phyloP scores from a whole-genome alignment of 2,329 filamentous ascomycete genomes.

The Ascochyta fabae region DNA sequence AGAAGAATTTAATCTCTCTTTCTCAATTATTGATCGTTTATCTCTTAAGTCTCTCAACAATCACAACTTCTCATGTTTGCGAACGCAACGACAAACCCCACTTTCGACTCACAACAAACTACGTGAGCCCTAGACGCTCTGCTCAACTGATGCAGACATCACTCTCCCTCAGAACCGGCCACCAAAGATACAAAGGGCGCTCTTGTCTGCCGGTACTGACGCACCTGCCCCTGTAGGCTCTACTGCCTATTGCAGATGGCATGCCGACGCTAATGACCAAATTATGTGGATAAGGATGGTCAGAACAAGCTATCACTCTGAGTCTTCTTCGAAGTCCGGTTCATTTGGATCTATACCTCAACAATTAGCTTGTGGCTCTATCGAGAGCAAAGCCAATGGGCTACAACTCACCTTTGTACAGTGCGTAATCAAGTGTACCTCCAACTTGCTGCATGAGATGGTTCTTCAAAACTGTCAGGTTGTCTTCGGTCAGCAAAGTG shows the following conservation, averaged over 20 bases:
- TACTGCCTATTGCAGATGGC: background rate
- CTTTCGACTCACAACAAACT: background rate
- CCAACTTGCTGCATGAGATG: conserved; percentile 49
- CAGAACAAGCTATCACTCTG: conserved; percentile 43
- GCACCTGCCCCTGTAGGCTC: background rate
- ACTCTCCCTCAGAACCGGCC: no score
- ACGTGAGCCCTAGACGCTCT: background rate
- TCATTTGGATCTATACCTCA: conserved; percentile 51
- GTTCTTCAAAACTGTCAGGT: conserved; percentile 48
- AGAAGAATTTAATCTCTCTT: no score
- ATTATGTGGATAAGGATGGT: no score
- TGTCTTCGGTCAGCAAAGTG: conserved; percentile 48
- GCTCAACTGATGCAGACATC: background rate
- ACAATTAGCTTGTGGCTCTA: conserved; percentile 1
- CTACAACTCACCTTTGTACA: conserved; percentile 49
- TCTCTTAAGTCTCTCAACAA: no score
- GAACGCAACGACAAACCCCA: background rate
- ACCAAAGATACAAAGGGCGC: background rate
- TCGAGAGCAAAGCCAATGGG: background rate
- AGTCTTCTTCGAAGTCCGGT: conserved; percentile 54
- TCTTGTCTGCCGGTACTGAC: background rate
- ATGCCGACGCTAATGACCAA: background rate
- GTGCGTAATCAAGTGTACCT: conserved; percentile 54
- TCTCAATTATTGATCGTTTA: no score
- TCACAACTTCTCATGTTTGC: background rate